phyloP scores from a whole-genome alignment of 441 rosid genomes.

The Pelargonium fulgidum region DNA sequence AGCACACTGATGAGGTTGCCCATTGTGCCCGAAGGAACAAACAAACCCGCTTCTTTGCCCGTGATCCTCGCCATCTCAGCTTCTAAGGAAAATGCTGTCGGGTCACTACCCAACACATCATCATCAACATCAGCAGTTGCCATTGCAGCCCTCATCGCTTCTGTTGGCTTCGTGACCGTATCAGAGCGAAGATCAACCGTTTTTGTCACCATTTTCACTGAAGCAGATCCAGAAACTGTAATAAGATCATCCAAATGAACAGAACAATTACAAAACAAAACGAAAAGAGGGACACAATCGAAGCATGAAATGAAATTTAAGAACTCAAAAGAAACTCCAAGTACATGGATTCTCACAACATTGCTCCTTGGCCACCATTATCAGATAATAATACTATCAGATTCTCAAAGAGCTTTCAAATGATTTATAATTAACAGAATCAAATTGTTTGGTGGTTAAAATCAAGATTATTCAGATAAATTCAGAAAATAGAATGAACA shows the following conservation, averaged over 20 bases:
- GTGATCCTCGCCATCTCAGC: slow-evolving; percentile 58
- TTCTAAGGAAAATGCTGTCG: slow-evolving; percentile 58
- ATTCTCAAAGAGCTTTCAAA: background rate
- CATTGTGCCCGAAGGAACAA: slow-evolving; percentile 94
- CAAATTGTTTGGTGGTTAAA: background rate
- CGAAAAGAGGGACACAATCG: background rate
- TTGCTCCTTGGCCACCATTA: slow-evolving; percentile 26
- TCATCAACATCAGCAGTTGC: slow-evolving; percentile 87
- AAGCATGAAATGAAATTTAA: slow-evolving; percentile 10
- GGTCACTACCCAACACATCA: slow-evolving; percentile 71
- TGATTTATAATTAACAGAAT: background rate
- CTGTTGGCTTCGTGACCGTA: slow-evolving; percentile 84
- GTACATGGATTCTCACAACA: slow-evolving; percentile 13
- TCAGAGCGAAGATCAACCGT: slow-evolving; percentile 87
- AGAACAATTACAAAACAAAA: background rate
- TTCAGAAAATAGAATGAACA: background rate
- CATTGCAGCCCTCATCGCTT: slow-evolving; percentile 86
- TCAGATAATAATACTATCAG: slow-evolving; percentile 9
- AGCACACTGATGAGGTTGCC: slow-evolving; percentile 89
- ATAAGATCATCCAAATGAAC: background rate
- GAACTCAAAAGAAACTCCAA: background rate
- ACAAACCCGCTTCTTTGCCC: slow-evolving; percentile 82
- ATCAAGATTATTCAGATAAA: background rate
- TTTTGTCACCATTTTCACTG: slow-evolving; percentile 51
- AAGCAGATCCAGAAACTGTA: slow-evolving; percentile 13